phyloP scores from a whole-genome alignment of 2,329 filamentous ascomycete species.

The Cercospora sp. region DNA sequence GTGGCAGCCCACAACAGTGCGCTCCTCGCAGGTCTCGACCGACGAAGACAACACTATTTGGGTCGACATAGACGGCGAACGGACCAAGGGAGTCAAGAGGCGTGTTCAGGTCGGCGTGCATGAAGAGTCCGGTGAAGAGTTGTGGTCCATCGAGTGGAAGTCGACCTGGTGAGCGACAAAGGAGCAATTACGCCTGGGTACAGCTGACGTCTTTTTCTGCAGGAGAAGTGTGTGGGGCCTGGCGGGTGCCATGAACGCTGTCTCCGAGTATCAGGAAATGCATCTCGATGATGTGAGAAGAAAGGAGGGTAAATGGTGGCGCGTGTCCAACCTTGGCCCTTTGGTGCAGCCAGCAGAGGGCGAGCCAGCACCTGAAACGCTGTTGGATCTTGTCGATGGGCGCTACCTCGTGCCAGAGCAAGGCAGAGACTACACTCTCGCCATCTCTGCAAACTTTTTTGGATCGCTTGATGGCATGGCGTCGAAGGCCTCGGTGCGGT shows the following conservation, averaged over 20 bases:
- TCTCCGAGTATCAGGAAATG: neutral
- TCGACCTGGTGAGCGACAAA: neutral
- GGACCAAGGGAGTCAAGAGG: neutral
- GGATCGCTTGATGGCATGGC: neutral
- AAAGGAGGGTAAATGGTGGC: slow-evolving; percentile 6
- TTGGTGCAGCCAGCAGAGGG: neutral
- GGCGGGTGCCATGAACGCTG: neutral
- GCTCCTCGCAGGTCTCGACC: neutral
- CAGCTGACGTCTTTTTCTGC: neutral
- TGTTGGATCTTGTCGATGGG: neutral
- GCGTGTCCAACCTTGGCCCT: neutral
- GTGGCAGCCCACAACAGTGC: neutral
- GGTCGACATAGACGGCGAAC: neutral
- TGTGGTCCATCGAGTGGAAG: slow-evolving; percentile 8
- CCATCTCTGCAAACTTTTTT: neutral
- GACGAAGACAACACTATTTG: neutral
- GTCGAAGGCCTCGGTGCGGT: neutral
- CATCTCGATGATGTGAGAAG: neutral
- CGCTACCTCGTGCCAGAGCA: slow-evolving; percentile 1
- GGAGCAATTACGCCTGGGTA: neutral
- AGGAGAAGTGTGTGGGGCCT: slow-evolving; percentile 4
- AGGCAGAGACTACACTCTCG: slow-evolving; percentile 8
- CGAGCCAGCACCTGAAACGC: neutral
- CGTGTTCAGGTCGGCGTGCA: neutral
- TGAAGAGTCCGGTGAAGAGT: neutral